Conservation (phyloP, 2,329 filamentous ascomycete species). For the Didymellaceae sp. region DNA sequence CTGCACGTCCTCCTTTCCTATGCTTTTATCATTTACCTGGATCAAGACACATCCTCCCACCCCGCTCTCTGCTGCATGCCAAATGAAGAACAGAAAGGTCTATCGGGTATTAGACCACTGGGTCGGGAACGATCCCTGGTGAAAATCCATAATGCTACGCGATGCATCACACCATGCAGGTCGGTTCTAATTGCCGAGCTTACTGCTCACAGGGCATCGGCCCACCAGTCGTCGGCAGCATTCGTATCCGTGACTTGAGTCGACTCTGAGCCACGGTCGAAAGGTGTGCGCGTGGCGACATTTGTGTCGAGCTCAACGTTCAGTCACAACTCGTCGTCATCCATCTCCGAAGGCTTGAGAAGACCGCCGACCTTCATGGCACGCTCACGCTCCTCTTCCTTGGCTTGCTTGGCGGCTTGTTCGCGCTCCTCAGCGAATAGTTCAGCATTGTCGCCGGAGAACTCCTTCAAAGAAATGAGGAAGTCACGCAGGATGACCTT, state of each 20-base stretch:
- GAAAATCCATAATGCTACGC: conserved; percentile 15
- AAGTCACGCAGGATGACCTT: conserved; percentile 96
- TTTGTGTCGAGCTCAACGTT: conserved; percentile 49
- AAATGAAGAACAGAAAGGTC: conserved; percentile 27
- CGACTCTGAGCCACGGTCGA: conserved; percentile 29
- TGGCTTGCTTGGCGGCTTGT: conserved; percentile 83
- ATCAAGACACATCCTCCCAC: conserved; percentile 32
- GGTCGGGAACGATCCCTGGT: background rate
- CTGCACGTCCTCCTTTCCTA: conserved; percentile 36
- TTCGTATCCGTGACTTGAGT: conserved; percentile 21
- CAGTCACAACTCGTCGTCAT: conserved; percentile 84
- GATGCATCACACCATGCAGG: conserved; percentile 21
- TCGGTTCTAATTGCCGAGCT: conserved; percentile 1
- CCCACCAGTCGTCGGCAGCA: conserved; percentile 53
- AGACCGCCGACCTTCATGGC: conserved; percentile 94
- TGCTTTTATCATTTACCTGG: conserved; percentile 34
- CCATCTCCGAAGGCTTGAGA: conserved; percentile 96
- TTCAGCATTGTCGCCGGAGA: conserved; percentile 92
- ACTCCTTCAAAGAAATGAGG: conserved; percentile 96
- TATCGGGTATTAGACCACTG: conserved; percentile 35
- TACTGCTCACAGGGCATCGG: conserved; percentile 11
- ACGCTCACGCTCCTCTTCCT: conserved; percentile 87
- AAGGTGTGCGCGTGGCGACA: conserved; percentile 48
- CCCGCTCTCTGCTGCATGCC: conserved; percentile 26
- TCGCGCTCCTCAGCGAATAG: conserved; percentile 94